phyloP scores from a whole-genome alignment of 148 eudicot genomes.

The Rhododendron ovatum region DNA sequence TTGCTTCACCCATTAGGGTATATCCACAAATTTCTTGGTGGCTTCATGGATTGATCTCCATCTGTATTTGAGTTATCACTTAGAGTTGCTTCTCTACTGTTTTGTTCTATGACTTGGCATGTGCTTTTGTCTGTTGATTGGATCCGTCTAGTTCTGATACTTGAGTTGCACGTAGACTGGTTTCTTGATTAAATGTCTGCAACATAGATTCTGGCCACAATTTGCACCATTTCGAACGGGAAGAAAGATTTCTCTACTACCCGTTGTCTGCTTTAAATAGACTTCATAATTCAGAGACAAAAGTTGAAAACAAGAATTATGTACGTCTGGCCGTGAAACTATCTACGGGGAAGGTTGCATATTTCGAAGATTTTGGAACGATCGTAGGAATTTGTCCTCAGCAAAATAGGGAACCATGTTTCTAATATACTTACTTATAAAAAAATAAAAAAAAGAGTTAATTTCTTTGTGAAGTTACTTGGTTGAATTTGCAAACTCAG shows the following conservation, averaged over 20 bases:
- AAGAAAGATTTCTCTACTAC: not conserved
- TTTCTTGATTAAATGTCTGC: not conserved
- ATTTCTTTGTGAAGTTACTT: not conserved
- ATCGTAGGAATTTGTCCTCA: not conserved
- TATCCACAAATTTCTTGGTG: not conserved
- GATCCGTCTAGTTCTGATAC: not conserved
- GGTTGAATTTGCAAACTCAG: not conserved
- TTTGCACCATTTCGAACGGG: not conserved
- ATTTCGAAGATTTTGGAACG: not conserved
- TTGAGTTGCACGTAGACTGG: not conserved
- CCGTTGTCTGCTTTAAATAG: not conserved
- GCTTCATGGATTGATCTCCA: not conserved
- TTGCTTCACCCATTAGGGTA: not conserved
- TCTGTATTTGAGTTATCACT: not conserved
- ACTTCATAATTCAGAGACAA: not conserved
- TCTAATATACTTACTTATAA: too few relatives aligned
- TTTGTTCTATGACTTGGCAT: not conserved
- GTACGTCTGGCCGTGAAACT: not conserved
- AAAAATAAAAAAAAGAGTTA: too few relatives aligned
- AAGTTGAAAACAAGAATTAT: not conserved
- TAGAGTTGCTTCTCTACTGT: not conserved
- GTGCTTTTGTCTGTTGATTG: not conserved
- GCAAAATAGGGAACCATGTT: not conserved
- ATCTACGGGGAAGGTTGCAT: not conserved
- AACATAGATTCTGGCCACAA: not conserved